phyloP scores from a whole-genome alignment of 805 yeast species.

The Cyberlindnera bimundalis region DNA sequence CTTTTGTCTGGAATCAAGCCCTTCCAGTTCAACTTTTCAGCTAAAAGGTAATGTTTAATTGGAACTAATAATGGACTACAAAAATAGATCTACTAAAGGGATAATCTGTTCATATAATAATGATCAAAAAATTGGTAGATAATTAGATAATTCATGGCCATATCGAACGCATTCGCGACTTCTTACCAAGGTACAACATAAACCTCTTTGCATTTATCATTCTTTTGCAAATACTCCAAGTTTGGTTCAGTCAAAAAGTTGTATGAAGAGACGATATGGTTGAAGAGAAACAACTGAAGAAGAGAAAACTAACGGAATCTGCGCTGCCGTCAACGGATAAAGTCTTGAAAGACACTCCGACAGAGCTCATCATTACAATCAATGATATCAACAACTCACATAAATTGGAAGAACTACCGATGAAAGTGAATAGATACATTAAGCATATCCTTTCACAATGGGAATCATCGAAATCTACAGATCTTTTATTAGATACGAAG shows the following conservation, averaged over 20 bases:
- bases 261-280: no score
- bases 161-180: not conserved
- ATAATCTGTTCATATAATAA: not conserved
- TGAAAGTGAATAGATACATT: slow-evolving; percentile 27
- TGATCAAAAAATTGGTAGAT: not conserved
- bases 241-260: no score
- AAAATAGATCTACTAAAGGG: no score
- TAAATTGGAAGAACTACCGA: slow-evolving; percentile 9
- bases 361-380: slow-evolving; percentile 16
- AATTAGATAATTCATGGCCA: not conserved
- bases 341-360: slow-evolving; percentile 6
- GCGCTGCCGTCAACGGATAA: not conserved
- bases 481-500: slow-evolving; percentile 44
- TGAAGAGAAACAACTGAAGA: not conserved
- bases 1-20: no score
- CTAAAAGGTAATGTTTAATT: no score
- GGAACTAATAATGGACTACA: no score
- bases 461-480: slow-evolving; percentile 29
- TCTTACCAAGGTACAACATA: no score
- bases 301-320: not conserved
- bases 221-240: no score
- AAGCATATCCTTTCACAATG: slow-evolving; percentile 36
- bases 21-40: no score
- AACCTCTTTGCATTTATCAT: no score
- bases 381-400: slow-evolving; percentile 15